phyloP scores from a whole-genome alignment of 2,329 filamentous ascomycete genomes.

The Aspergillus aculeatinus region DNA sequence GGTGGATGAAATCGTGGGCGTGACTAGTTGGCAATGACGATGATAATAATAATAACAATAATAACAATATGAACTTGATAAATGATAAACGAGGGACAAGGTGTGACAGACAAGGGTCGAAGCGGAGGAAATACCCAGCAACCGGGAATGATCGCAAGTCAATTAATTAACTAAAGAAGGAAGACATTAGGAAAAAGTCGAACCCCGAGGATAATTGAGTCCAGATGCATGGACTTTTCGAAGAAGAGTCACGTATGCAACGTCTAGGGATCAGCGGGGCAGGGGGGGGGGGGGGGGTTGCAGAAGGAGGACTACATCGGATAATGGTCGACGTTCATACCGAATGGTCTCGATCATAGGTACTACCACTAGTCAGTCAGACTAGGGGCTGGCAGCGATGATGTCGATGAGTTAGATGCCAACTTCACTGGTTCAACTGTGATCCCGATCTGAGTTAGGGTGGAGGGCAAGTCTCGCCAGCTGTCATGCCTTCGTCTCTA shows the following conservation, averaged over 20 bases:
- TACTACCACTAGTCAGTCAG: background rate
- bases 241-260: constrained; percentile 16
- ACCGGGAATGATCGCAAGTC: constrained; percentile 12
- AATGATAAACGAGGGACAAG: constrained; percentile 2
- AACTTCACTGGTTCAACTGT: background rate
- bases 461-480: background rate
- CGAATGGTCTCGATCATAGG: constrained; percentile 3
- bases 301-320: constrained; percentile 7
- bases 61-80: background rate
- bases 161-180: constrained; percentile 16
- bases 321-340: constrained; percentile 4
- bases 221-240: constrained; percentile 18
- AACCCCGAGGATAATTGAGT: constrained; percentile 14
- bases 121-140: constrained; percentile 14
- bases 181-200: constrained; percentile 5
- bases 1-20: constrained; percentile 1
- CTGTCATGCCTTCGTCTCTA: background rate
- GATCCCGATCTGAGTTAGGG: background rate
- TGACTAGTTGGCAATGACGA: constrained; percentile 3
- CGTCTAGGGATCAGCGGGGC: constrained; percentile 12
- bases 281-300: constrained; percentile 13
- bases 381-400: constrained; percentile 2
- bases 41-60: background rate
- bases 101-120: constrained; percentile 5
- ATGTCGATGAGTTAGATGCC: background rate